Evolutionary conservation across 164 flowering plant genomes (phyloP).

Genomic region (Umbellularia californica): DNA sequence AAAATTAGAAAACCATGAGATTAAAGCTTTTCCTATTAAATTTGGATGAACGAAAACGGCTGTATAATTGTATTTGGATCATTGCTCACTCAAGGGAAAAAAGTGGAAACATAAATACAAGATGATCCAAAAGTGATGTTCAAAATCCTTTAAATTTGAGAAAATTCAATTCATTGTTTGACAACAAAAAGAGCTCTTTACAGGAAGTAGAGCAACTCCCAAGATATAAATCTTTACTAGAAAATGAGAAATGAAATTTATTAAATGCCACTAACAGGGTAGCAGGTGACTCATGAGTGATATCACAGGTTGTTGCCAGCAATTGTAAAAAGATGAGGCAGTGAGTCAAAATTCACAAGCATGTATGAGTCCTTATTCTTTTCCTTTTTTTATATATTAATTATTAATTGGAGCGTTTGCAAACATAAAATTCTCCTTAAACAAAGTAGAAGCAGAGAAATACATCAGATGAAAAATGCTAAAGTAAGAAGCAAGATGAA

Average conservation of each 20-base stretch:
- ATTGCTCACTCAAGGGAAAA: background rate
- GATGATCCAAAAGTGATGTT: background rate
- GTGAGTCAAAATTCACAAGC: background rate
- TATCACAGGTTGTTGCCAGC: background rate
- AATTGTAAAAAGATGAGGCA: background rate
- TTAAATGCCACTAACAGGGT: background rate
- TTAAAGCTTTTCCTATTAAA: background rate
- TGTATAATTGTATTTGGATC: background rate
- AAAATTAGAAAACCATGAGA: background rate
- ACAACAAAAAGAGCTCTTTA: background rate
- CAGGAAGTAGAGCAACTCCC: background rate
- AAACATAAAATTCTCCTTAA: background rate
- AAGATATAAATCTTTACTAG: background rate
- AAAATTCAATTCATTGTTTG: background rate
- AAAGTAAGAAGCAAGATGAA: background rate
- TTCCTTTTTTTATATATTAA: background rate
- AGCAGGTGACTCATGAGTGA: background rate
- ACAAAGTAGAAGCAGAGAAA: background rate
- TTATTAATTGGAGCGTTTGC: background rate
- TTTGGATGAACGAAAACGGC: background rate
- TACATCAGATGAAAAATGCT: background rate
- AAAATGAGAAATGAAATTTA: background rate
- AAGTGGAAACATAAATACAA: background rate
- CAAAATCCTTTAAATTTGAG: background rate
- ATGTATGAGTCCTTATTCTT: background rate